Conservation (phyloP, 2,329 filamentous ascomycete species). For the Microdochium paspali region DNA sequence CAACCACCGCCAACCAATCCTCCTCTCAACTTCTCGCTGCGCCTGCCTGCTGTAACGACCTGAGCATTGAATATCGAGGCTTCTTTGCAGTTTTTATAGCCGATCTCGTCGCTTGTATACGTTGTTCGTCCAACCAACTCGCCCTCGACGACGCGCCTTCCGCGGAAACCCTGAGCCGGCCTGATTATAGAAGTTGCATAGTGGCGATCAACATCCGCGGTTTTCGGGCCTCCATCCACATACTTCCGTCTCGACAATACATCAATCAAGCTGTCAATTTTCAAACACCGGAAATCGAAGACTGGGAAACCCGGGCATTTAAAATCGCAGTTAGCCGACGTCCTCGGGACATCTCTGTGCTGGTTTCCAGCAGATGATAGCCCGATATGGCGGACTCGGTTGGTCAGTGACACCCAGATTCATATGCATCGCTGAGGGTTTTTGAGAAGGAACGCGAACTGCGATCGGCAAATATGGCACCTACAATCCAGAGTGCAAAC, state of each 20-base stretch:
- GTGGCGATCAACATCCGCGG: background rate
- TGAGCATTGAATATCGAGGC: background rate
- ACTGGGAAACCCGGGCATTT: background rate
- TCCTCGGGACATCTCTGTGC: background rate
- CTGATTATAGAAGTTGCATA: background rate
- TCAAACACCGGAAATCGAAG: too few species aligned
- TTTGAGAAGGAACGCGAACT: too few species aligned
- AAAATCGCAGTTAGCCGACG: background rate
- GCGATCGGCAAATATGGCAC: background rate
- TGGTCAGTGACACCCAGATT: conserved; percentile 24
- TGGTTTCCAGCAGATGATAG: conserved; percentile 10
- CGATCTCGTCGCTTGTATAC: background rate
- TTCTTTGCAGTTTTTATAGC: background rate
- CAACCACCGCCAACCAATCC: background rate
- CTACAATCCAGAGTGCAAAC: background rate
- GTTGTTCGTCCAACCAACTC: background rate
- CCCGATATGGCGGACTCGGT: conserved; percentile 41
- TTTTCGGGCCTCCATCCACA: background rate
- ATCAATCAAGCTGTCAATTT: too few species aligned
- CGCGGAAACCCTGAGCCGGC: background rate
- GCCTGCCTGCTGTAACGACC: too few species aligned
- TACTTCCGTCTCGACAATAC: background rate
- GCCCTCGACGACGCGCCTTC: background rate
- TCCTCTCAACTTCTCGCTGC: too few species aligned
- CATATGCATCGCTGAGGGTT: conserved; percentile 10